Evolutionary conservation across 768 basidiomycete genomes (phyloP).

Genomic region (Macrolepiota dolichaula): DNA sequence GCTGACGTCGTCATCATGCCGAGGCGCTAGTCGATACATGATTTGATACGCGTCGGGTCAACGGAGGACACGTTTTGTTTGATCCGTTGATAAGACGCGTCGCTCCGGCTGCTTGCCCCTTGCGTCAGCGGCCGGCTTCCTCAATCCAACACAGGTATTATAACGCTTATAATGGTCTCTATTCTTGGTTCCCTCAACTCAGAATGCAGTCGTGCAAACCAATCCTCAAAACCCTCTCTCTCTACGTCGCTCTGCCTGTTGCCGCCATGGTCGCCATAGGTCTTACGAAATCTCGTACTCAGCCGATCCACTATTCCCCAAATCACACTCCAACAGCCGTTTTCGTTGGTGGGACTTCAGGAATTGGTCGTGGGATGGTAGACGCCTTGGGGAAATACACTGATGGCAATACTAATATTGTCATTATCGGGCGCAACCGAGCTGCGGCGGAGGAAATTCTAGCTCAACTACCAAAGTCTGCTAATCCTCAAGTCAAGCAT

Average conservation of each 20-base stretch:
- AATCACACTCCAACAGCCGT: slow-evolving; percentile 27
- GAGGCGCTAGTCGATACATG: no score
- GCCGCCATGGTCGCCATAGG: no score
- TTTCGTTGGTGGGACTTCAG: slow-evolving; percentile 39
- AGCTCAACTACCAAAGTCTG: slow-evolving; percentile 31
- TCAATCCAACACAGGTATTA: not conserved
- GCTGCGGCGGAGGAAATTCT: slow-evolving; percentile 42
- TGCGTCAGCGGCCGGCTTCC: not conserved
- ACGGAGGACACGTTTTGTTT: not conserved
- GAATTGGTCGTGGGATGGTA: slow-evolving; percentile 41
- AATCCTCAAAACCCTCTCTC: not conserved
- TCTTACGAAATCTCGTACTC: not conserved
- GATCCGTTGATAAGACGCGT: not conserved
- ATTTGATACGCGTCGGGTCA: no score
- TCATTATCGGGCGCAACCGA: slow-evolving; percentile 47
- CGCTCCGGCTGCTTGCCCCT: not conserved
- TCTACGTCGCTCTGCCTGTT: not conserved
- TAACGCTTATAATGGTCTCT: not conserved
- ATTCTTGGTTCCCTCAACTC: not conserved
- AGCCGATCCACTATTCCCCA: slow-evolving; percentile 3
- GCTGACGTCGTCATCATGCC: no score
- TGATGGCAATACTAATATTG: slow-evolving; percentile 42
- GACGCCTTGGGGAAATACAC: slow-evolving; percentile 40
- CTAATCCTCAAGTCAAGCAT: slow-evolving; percentile 16
- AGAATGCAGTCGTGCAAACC: not conserved